Evolutionary conservation across 2,329 filamentous ascomycete species (phyloP).

Genomic region (Aureobasidium sp.): DNA sequence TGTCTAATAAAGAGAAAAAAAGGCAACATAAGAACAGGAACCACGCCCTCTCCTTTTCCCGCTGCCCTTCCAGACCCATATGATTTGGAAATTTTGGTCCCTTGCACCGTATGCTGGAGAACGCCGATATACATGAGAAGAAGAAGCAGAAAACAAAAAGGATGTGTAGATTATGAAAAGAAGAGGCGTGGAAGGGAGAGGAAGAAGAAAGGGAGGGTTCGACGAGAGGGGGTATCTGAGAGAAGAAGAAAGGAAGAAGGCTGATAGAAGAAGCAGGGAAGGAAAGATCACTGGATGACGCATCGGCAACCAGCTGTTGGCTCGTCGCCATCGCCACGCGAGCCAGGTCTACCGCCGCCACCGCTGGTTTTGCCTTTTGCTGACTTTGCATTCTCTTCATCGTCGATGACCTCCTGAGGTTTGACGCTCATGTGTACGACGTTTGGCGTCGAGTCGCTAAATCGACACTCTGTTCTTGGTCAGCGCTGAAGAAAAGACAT

Average conservation of each 20-base stretch:
- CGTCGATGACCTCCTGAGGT: conserved; percentile 74
- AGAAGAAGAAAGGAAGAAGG: background rate
- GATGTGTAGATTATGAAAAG: too few relatives aligned
- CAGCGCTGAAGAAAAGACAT: background rate
- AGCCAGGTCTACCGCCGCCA: conserved; percentile 13
- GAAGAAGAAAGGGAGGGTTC: background rate
- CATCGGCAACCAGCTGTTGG: conserved; percentile 57
- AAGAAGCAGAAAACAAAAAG: too few relatives aligned
- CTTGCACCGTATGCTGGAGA: background rate
- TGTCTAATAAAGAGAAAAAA: background rate
- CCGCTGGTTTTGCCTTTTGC: conserved; percentile 53
- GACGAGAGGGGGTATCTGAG: background rate
- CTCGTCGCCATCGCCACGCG: conserved; percentile 48
- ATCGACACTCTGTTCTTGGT: conserved; percentile 62
- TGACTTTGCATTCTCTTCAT: conserved; percentile 69
- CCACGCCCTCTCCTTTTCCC: background rate
- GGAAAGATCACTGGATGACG: conserved; percentile 48
- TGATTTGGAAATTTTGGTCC: background rate
- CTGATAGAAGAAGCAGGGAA: background rate
- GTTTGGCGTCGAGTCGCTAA: conserved; percentile 67
- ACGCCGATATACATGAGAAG: background rate
- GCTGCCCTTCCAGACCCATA: background rate
- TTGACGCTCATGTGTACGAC: conserved; percentile 94
- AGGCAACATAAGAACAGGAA: background rate
- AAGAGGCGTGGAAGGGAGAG: too few relatives aligned